These are phyloP conservation scores for Cutaneotrichosporon dermatis DNA, from an alignment of 1,284 basidiomycete genomes.

Conservation along the genomic window DNA sequence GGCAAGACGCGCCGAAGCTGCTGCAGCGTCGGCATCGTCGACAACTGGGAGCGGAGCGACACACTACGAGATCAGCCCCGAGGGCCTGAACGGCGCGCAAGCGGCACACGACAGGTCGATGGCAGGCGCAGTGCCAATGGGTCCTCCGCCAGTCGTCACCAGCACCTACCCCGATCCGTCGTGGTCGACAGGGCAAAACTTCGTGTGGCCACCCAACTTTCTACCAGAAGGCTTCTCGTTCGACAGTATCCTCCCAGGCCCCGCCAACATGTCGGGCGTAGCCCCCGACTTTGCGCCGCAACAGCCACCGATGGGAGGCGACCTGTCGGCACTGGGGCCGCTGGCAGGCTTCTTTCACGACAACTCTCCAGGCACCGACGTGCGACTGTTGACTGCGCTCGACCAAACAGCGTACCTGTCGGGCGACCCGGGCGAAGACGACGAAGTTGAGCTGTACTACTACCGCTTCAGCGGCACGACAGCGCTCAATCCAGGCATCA, in stretches of 20 bases:
- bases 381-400: constrained; percentile 43
- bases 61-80: constrained; percentile 1
- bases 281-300: too few relatives aligned
- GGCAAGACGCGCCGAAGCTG: constrained; percentile 28
- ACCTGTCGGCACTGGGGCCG: neutral
- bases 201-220: constrained; percentile 9
- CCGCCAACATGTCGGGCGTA: too few relatives aligned
- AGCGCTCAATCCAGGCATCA: constrained; percentile 48
- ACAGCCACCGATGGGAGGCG: neutral
- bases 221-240: constrained; percentile 7
- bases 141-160: too few relatives aligned
- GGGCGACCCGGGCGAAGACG: constrained; percentile 44
- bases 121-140: too few relatives aligned
- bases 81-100: too few relatives aligned
- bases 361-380: constrained; percentile 28
- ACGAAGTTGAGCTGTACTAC: constrained; percentile 49
- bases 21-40: neutral
- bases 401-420: constrained; percentile 49
- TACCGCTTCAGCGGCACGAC: constrained; percentile 50
- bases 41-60: neutral
- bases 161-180: too few relatives aligned
- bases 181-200: neutral
- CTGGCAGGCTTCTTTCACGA: constrained; percentile 9
- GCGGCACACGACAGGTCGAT: too few relatives aligned
- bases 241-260: neutral